A percentile compares a stretch with the other conserved stretches of the same genome.
phyloP scores from a whole-genome alignment of 441 rosid genomes.

The Gossypium gossypioides region DNA sequence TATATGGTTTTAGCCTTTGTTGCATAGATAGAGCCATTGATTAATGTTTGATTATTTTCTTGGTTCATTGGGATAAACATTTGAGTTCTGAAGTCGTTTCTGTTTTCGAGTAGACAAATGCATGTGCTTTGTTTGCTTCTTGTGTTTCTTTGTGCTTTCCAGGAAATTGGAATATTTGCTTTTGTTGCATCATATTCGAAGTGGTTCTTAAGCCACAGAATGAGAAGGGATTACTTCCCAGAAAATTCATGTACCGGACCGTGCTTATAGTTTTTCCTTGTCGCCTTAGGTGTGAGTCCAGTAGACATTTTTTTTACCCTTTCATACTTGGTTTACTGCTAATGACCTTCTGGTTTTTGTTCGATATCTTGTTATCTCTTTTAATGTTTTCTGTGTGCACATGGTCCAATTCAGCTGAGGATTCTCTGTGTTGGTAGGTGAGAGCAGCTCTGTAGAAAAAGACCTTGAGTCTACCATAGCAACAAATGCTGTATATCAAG shows the following conservation, averaged over 20 bases:
- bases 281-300: neutral
- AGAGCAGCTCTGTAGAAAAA: slow-evolving; percentile 92
- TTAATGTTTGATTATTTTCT: neutral
- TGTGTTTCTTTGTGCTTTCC: neutral
- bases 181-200: neutral
- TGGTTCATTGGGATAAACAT: neutral
- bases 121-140: neutral
- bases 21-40: neutral
- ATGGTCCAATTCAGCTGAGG: slow-evolving; percentile 13
- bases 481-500: slow-evolving; percentile 94
- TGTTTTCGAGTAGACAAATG: neutral
- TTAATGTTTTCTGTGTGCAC: slow-evolving; percentile 1
- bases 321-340: neutral
- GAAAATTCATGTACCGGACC: neutral
- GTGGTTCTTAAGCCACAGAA: neutral
- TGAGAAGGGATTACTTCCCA: neutral
- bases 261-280: neutral
- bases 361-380: neutral
- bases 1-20: neutral
- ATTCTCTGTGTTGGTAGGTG: slow-evolving; percentile 49
- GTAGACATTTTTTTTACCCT: neutral
- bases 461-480: slow-evolving; percentile 56
- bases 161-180: neutral
- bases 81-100: neutral
- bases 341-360: slow-evolving; percentile 8